phyloP scores from a whole-genome alignment of 2,329 filamentous ascomycete genomes.

The Pseudogymnoascus sp. region DNA sequence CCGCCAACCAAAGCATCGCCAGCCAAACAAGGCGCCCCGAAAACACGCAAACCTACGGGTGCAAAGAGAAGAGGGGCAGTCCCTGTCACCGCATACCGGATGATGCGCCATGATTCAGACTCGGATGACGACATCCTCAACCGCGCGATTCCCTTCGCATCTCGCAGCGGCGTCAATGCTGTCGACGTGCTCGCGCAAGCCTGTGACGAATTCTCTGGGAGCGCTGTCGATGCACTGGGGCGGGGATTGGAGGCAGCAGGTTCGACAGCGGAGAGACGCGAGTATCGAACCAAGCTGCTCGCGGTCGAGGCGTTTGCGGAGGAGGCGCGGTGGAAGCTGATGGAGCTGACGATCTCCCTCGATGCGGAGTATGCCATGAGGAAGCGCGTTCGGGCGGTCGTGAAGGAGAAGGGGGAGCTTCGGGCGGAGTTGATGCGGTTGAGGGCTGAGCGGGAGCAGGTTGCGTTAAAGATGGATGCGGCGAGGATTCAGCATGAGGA shows the following conservation, averaged over 20 bases:
- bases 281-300: slow-evolving; percentile 47
- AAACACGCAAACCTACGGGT: slow-evolving; percentile 16
- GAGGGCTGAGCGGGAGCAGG: slow-evolving; percentile 52
- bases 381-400: slow-evolving; percentile 49
- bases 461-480: slow-evolving; percentile 56
- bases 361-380: slow-evolving; percentile 52
- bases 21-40: slow-evolving; percentile 10
- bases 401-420: slow-evolving; percentile 48
- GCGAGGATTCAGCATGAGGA: slow-evolving; percentile 53
- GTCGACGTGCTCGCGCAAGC: slow-evolving; percentile 56
- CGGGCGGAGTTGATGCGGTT: slow-evolving; percentile 55
- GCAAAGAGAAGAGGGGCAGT: slow-evolving; percentile 31
- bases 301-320: slow-evolving; percentile 53
- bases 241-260: slow-evolving; percentile 35
- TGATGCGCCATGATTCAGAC: slow-evolving; percentile 43
- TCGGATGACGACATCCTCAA: slow-evolving; percentile 40
- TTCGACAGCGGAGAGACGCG: slow-evolving; percentile 36
- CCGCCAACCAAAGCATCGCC: slow-evolving; percentile 7
- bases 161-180: slow-evolving; percentile 49
- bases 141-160: slow-evolving; percentile 46
- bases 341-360: slow-evolving; percentile 56
- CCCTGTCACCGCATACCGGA: slow-evolving; percentile 54
- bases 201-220: slow-evolving; percentile 53
- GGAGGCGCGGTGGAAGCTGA: slow-evolving; percentile 47
- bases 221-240: slow-evolving; percentile 41